Conservation (phyloP, 2,329 filamentous ascomycete genomes). For the Neurospora sp. region DNA sequence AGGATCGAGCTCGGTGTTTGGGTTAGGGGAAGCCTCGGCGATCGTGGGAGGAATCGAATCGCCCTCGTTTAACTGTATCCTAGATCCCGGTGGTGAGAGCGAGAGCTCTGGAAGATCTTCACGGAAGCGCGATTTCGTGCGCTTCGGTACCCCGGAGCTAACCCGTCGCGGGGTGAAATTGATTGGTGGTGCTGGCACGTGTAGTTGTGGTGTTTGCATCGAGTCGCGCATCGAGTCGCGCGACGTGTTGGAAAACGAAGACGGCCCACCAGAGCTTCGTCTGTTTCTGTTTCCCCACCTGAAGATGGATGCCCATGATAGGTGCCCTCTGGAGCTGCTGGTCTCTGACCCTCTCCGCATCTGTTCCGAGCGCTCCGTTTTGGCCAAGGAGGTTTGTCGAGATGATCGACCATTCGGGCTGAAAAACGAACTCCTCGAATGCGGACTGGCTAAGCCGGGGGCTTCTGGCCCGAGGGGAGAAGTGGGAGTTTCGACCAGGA, state of each 20-base stretch:
- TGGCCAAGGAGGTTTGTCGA: constrained; percentile 33
- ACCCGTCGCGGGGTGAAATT: constrained; percentile 24
- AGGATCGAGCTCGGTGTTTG: constrained; percentile 4
- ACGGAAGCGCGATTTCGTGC: constrained; percentile 82
- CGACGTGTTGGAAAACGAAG: constrained; percentile 87
- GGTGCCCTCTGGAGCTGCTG: constrained; percentile 32
- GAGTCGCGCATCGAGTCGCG: constrained; percentile 71
- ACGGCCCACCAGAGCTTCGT: constrained; percentile 45
- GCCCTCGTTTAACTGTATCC: constrained; percentile 66
- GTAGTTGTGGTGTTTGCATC: constrained; percentile 43
- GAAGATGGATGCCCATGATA: constrained; percentile 66
- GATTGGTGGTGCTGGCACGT: constrained; percentile 23
- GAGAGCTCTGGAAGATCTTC: constrained; percentile 86
- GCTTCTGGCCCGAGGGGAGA: constrained; percentile 10
- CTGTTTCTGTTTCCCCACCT: constrained; percentile 53
- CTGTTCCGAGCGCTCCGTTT: constrained; percentile 38
- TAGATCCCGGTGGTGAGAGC: constrained; percentile 74
- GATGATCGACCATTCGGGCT: constrained; percentile 39
- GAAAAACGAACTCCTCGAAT: constrained; percentile 28
- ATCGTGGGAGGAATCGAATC: constrained; percentile 27
- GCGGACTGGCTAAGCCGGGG: constrained; percentile 23
- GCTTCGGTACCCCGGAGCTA: constrained; percentile 49
- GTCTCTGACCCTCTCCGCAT: constrained; percentile 45
- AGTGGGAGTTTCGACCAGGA: constrained; percentile 24
- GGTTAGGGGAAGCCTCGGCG: constrained; percentile 16